Conservation (phyloP, 1,284 basidiomycete genomes). For the Cryptococcus deneoformans region DNA sequence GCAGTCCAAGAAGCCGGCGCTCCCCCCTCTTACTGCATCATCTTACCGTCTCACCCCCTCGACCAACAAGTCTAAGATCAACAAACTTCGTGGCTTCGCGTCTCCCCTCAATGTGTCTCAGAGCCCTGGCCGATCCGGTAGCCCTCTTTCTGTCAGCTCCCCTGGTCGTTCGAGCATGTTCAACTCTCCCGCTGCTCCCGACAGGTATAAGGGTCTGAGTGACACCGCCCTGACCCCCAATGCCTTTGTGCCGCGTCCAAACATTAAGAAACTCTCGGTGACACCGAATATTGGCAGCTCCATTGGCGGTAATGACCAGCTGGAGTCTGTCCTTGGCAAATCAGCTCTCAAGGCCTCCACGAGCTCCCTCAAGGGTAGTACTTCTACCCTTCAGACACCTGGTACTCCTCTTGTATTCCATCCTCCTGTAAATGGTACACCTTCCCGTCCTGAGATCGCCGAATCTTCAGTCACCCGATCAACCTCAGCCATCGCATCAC, state of each 20-base stretch:
- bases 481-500: slow-evolving; percentile 25
- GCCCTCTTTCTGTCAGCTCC: slow-evolving; percentile 21
- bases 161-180: slow-evolving; percentile 23
- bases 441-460: slow-evolving; percentile 1
- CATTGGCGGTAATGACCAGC: slow-evolving; percentile 31
- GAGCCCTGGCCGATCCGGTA: slow-evolving; percentile 37
- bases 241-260: slow-evolving; percentile 69
- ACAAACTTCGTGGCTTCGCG: slow-evolving; percentile 54
- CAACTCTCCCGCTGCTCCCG: slow-evolving; percentile 34
- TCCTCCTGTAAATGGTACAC: slow-evolving; percentile 10
- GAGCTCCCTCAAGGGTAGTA: slow-evolving; percentile 3
- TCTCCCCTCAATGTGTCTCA: slow-evolving; percentile 41
- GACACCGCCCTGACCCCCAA: slow-evolving; percentile 56
- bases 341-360: slow-evolving; percentile 29
- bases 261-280: slow-evolving; percentile 92
- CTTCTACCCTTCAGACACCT: slow-evolving; percentile 9
- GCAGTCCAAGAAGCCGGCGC: slow-evolving; percentile 51
- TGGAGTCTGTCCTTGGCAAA: slow-evolving; percentile 46
- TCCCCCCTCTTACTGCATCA: slow-evolving; percentile 50
- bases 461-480: slow-evolving; percentile 32
- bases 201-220: slow-evolving; percentile 55
- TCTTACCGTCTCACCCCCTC: slow-evolving; percentile 47
- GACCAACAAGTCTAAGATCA: slow-evolving; percentile 47
- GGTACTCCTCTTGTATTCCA: slow-evolving; percentile 19
- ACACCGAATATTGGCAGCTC: slow-evolving; percentile 56